Base-by-base conservation (phyloP, 2,329 filamentous ascomycete genomes). In the Colletotrichum tanaceti region DNA sequence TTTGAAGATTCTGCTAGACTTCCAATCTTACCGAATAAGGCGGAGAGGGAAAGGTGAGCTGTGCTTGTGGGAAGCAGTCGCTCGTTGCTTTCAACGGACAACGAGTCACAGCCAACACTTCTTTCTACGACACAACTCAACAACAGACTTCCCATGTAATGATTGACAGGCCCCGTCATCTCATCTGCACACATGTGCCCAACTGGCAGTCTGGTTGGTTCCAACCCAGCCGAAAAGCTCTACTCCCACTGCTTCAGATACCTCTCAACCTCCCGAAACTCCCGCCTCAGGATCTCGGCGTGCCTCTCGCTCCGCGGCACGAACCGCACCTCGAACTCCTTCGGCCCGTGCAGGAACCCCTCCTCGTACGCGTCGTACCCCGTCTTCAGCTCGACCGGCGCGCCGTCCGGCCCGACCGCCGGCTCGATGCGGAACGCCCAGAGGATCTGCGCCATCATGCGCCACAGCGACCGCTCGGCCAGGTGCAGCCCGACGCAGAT, bases 401-500 rank as follows among this genome's bases (percentile, higher is more conserved):
- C 28, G 4, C 58, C 58, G 3, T 60, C 46, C 14, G 32, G 5
- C 9, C 44, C 58, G 16, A 50, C 6, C 5, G 44, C 53, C 4
- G 18, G 47, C 54, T 65, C 65, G 22, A 68, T 68, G 1, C 77
- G 71, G 69, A 84, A 85, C 0, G 79, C 84, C 85, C 85, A 87
- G 0, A 87, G 70, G 0, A 83, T 59, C 62, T 79, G 79, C 0
- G 81, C 74, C 16, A 80, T 74, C 43, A 72, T 74, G 0, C 80
- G 50, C 65, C 78, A 81, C 20, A 85, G 73, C 28, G 77, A 82
- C 5, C 82, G 78, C 73, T 86, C 84, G 2, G 83, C 82, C 5
- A 87, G 77, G 65, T 86, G 82, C 14, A 84, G 82, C 0, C 84
- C 84, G 0, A 79, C 80, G 69, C 84, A 85, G 28, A 85, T 80